Base-by-base conservation (phyloP, 1,284 basidiomycete species). In the Ustilago lituana region DNA sequence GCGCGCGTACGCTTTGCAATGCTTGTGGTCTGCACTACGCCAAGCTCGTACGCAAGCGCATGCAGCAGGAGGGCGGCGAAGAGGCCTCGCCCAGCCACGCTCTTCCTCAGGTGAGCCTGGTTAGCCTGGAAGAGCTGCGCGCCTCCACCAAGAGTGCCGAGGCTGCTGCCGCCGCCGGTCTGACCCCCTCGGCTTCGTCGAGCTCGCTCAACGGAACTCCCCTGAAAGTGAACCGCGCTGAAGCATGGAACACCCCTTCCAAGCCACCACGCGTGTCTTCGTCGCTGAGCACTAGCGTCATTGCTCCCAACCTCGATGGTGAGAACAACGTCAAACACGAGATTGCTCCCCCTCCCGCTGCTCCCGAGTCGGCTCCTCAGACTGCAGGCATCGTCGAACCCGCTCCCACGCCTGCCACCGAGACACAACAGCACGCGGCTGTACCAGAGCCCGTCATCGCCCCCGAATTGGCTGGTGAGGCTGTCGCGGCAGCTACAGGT, bases 1-100 rank as follows among this genome's bases (percentile, higher is more conserved):
- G 79, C 19, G 74, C 78, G 1, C 63, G 79, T 4, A 81, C 79
- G 23, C 70, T 81, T 20, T 81, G 79, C 73, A 81, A 81, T 55
- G 79, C 79, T 5, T 81, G 79, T 50, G 77, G 77, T 10, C 46
- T 76, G 51, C 73, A 72, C 49, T 74, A 61, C 27, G 68, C 77
- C 41, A 79, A 79, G 60, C 64, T 79, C 7, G 71, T 76, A 3
- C 64, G 73, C 22, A 73, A 69, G 26, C 61, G 74, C 4, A 62
- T 72, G 53, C 56, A 73, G 53, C 56, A 61, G 38, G 73, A 73
- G 20, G 69, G 73, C 23, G 71, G 56, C 2, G 66, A 64, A 4
- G 66, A 65, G 9, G 48, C 56, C 5, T 55, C 55, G n/a, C 63
- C 63, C 24, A 47, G 46, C 38, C 50, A 54, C 14, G 36, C 59